Percentiles rank a stretch among this genome's conserved stretches.
Evolutionary conservation across 371 early-diverging fungal species (phyloP).

Genomic region (Syncephalis plumigaleata): DNA sequence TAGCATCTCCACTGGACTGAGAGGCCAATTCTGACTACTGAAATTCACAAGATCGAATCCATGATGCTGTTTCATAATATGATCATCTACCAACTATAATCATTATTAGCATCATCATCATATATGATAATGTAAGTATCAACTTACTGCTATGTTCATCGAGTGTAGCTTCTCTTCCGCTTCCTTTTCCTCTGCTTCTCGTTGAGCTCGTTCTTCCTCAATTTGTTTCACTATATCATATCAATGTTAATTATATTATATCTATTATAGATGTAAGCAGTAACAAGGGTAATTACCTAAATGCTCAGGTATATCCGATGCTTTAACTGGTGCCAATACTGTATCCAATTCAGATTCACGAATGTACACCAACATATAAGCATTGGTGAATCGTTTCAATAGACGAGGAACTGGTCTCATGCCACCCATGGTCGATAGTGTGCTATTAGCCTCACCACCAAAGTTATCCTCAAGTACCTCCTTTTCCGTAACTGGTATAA

Average conservation of each 20-base stretch:
- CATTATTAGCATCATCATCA: not conserved
- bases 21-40: constrained; percentile 18
- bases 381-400: constrained; percentile 74
- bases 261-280: constrained; percentile 1
- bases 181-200: constrained; percentile 38
- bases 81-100: constrained; percentile 35
- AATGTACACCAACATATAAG: constrained; percentile 95
- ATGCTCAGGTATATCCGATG: constrained; percentile 65
- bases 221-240: constrained; percentile 26
- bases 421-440: constrained; percentile 5
- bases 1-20: no score
- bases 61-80: constrained; percentile 39
- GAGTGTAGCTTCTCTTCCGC: constrained; percentile 49
- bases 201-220: constrained; percentile 32
- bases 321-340: constrained; percentile 44
- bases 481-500: constrained; percentile 61
- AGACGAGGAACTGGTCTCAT: constrained; percentile 15
- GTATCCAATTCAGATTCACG: constrained; percentile 52
- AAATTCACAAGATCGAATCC: constrained; percentile 72
- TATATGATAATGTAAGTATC: no score
- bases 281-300: constrained; percentile 40
- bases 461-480: constrained; percentile 95
- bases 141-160: constrained; percentile 33
- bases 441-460: constrained; percentile 56
- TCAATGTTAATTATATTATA: constrained; percentile 4